Percentiles rank a stretch among this genome's conserved stretches.
These are phyloP conservation scores for Mucor velutinosus DNA, from an alignment of 371 early-diverging fungal genomes.

Conservation along the genomic window DNA sequence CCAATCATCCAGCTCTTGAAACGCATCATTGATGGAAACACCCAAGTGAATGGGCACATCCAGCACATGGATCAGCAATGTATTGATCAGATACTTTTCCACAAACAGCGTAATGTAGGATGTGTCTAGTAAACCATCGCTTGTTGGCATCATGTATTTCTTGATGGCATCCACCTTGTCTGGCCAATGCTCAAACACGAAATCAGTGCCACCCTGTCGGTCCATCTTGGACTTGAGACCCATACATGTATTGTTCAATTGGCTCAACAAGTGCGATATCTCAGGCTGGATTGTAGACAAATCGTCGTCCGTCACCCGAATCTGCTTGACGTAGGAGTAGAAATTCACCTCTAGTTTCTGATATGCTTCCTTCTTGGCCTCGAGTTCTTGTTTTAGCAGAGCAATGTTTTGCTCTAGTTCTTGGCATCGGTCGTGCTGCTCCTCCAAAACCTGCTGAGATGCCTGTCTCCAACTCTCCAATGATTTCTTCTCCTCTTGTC, in stretches of 20 bases:
- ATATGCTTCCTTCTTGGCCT: constrained; percentile 41
- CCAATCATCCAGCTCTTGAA: constrained; percentile 37
- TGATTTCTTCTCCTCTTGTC: constrained; percentile 17
- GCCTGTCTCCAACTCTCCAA: constrained; percentile 18
- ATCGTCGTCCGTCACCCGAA: constrained; percentile 56
- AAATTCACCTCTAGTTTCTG: constrained; percentile 42
- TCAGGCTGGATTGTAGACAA: constrained; percentile 52
- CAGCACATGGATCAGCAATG: constrained; percentile 24
- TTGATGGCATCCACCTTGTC: constrained; percentile 19
- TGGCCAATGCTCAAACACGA: constrained; percentile 16
- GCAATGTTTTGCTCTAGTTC: constrained; percentile 27
- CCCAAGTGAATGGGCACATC: constrained; percentile 48
- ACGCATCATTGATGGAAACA: constrained; percentile 42
- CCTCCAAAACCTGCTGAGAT: constrained; percentile 21
- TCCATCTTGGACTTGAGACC: constrained; percentile 41
- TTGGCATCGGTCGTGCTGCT: constrained; percentile 21
- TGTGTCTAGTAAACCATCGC: constrained; percentile 29
- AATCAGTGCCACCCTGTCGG: constrained; percentile 32
- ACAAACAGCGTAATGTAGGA: constrained; percentile 43
- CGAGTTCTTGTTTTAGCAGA: constrained; percentile 25
- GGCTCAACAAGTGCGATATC: constrained; percentile 39
- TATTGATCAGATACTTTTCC: constrained; percentile 41
- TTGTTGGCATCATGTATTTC: constrained; percentile 17
- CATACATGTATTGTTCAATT: constrained; percentile 49
- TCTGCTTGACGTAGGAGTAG: constrained; percentile 41